Evolutionary conservation across 257 asterid species (phyloP), one percentile per base, ranked within the genome.

Genomic region (Linderniella brevidens): DNA sequence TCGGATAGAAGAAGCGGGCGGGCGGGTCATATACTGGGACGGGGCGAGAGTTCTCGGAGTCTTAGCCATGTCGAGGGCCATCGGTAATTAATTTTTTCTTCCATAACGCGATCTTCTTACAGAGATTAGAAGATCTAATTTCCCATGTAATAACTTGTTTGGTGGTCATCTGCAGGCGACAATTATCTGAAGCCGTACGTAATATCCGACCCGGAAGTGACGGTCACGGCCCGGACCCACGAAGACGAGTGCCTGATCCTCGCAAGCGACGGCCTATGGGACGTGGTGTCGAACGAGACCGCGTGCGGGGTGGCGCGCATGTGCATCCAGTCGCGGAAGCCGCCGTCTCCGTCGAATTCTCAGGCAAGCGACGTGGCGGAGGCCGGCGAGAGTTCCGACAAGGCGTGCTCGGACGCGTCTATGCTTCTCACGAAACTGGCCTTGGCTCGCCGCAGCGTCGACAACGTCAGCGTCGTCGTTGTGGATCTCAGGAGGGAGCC

Each of bases 201-300:
- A 60, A 88, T 79, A 13, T 59, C 86, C 13, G 92, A 83, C 35
- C 95, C 97, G 58, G 97, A 88, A 72, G 92, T 88, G 46, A 84
- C 86, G 0, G 35, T 76, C 0, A 76, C 75, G 0, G 80, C 78
- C 3, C 68, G 97, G 6, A 52, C 79, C 37, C 53, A 47, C 5
- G 86, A 71, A 37, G 97, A 88, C 13, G 97, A 84, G 54, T 88
- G 95, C 43, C 41, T 88, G 48, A 84, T 88, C 0, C 48, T 87
- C 4, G 97, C 92, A 0, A 87, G 93, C 41, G 97, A 87, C 19
- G 97, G 97, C 0, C 68, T 88, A 0, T 88, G 97, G 97, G 97
- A 88, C 20, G 97, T 84, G 19, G 90, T 88, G 0, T 76, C 97
- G 0, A 80, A 80, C 53, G 92, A 78, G 19, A 88, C 97, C 4